Evolutionary conservation across 352 stramenopile species (phyloP).

Genomic region (Phytophthora citricola): DNA sequence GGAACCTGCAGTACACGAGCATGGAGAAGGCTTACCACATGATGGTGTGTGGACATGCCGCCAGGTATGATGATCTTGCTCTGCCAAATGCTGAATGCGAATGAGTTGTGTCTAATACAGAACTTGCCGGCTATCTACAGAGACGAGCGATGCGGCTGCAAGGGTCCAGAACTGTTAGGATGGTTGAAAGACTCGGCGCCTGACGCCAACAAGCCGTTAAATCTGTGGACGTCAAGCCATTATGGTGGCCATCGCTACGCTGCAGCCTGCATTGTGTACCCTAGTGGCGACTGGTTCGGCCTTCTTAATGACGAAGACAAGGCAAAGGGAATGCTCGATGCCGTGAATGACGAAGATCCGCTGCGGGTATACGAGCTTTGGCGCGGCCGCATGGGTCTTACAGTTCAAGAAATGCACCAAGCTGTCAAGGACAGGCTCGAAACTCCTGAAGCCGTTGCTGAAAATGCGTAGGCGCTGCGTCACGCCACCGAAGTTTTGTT

Average conservation of each 20-base stretch:
- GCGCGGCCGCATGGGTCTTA: constrained; percentile 68
- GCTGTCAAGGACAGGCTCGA: constrained; percentile 41
- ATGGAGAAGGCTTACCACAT: constrained; percentile 61
- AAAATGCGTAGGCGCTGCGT: constrained; percentile 25
- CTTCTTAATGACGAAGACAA: constrained; percentile 67
- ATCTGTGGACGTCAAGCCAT: constrained; percentile 74
- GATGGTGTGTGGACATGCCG: constrained; percentile 72
- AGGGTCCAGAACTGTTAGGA: constrained; percentile 68
- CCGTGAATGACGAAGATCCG: constrained; percentile 48
- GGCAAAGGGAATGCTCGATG: constrained; percentile 47
- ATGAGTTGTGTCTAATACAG: constrained; percentile 12
- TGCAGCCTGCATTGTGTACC: constrained; percentile 77
- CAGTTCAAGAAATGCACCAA: constrained; percentile 58
- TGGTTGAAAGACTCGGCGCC: constrained; percentile 58
- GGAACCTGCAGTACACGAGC: constrained; percentile 46
- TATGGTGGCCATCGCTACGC: constrained; percentile 81
- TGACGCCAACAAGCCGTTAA: constrained; percentile 41
- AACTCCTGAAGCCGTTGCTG: constrained; percentile 8
- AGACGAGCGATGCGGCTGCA: constrained; percentile 78
- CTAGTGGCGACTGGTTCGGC: constrained; percentile 80
- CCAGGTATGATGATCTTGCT: constrained; percentile 20
- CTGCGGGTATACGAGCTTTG: constrained; percentile 60
- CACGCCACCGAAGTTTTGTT: background rate
- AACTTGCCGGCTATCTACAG: constrained; percentile 24
- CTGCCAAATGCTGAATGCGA: background rate